These are phyloP conservation scores for Colletotrichum paranaense DNA, from an alignment of 2,329 filamentous ascomycete species.

Conservation along the genomic window DNA sequence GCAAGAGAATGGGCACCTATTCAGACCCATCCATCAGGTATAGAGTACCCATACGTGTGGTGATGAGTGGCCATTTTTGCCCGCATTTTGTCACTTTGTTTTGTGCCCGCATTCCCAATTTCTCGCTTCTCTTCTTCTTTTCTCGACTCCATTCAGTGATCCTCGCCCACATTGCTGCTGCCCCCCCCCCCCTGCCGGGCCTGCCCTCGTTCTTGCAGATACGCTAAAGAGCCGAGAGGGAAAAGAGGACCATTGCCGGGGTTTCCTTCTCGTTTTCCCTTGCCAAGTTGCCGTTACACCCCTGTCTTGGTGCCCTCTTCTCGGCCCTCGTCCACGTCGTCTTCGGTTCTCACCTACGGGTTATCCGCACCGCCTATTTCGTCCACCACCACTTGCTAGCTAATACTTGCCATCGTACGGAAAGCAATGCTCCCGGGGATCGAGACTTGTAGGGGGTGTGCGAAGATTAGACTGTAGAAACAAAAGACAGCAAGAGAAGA, in stretches of 20 bases:
- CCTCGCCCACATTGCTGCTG: not conserved
- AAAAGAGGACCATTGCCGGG: conserved; percentile 6
- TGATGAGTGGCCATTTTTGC: not conserved
- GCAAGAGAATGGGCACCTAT: conserved; percentile 1
- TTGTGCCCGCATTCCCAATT: conserved; percentile 25
- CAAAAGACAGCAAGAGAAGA: not conserved
- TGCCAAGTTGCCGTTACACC: not conserved
- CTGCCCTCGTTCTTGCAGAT: conserved; percentile 23
- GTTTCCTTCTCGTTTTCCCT: not conserved
- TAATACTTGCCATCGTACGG: not conserved
- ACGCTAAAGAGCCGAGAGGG: conserved; percentile 23
- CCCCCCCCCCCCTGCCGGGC: not conserved
- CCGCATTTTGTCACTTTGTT: conserved; percentile 7
- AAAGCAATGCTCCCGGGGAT: not conserved
- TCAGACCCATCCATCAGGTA: not conserved
- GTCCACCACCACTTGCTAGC: not conserved
- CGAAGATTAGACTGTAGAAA: not conserved
- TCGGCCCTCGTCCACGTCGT: not conserved
- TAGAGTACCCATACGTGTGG: not conserved
- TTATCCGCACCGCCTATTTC: not conserved
- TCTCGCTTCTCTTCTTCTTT: conserved; percentile 11
- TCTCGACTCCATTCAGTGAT: not conserved
- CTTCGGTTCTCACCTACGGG: not conserved
- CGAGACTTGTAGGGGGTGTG: not conserved
- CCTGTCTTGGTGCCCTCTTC: not conserved